Conservation (phyloP, 257 asterid species). For the Craterostigma plantagineum region DNA sequence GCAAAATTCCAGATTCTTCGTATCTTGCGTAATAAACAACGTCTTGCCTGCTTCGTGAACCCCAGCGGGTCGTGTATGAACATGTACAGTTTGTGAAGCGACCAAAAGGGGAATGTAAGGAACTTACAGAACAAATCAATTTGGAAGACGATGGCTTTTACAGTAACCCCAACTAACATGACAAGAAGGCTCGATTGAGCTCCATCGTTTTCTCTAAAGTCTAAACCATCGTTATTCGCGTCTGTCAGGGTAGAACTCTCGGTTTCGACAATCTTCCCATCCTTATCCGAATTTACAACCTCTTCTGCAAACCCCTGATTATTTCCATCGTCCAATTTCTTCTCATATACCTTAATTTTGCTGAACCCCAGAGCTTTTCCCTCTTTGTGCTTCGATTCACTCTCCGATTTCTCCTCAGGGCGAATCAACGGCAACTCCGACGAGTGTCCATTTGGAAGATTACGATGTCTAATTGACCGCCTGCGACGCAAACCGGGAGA, state of each 20-base stretch:
- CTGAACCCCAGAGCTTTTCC: not conserved
- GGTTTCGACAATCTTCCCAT: slow-evolving; percentile 12
- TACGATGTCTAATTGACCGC: too few species aligned
- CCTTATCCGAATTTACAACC: slow-evolving; percentile 10
- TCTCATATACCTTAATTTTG: slow-evolving; percentile 10
- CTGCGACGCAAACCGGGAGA: slow-evolving; percentile 27
- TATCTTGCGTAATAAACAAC: slow-evolving; percentile 14
- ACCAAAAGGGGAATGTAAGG: slow-evolving; percentile 29
- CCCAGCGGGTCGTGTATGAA: slow-evolving; percentile 53
- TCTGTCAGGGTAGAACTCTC: slow-evolving; percentile 17
- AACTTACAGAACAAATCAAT: slow-evolving; percentile 24
- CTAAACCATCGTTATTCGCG: slow-evolving; percentile 19
- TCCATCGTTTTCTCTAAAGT: slow-evolving; percentile 18
- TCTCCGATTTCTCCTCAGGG: slow-evolving; percentile 19
- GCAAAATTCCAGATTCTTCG: slow-evolving; percentile 17
- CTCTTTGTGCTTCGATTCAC: slow-evolving; percentile 11
- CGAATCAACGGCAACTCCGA: slow-evolving; percentile 11
- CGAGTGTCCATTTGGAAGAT: too few species aligned
- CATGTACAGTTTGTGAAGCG: slow-evolving; percentile 32
- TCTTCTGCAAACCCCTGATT: slow-evolving; percentile 7
- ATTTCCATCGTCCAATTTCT: slow-evolving; percentile 3
- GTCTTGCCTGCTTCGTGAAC: slow-evolving; percentile 20
- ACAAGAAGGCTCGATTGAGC: slow-evolving; percentile 23
- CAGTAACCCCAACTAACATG: slow-evolving; percentile 20
- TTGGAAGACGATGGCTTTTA: slow-evolving; percentile 43